A percentile compares a stretch with the other conserved stretches of the same genome.
Evolutionary conservation across 2,329 filamentous ascomycete species (phyloP).

Genomic region (Hyphodiscus sp.): DNA sequence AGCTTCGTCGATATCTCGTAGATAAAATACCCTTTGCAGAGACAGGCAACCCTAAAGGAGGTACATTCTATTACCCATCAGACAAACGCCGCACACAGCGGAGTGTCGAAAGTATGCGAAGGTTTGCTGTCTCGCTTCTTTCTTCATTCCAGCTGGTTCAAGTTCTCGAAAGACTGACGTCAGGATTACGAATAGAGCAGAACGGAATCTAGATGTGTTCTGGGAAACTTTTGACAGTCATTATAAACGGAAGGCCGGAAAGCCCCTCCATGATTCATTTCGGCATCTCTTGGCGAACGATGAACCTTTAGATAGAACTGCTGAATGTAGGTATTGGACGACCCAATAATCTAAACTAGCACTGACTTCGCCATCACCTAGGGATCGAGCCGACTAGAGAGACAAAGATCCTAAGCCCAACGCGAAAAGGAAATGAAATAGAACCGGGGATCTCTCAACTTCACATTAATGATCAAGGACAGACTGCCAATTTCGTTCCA

Average conservation of each 20-base stretch:
- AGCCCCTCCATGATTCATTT: conserved; percentile 10
- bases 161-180: no score
- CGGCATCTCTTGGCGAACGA: conserved; percentile 24
- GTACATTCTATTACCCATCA: conserved; percentile 36
- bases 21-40: not conserved
- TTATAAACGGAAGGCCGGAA: conserved; percentile 7
- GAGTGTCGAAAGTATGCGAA: conserved; percentile 38
- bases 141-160: no score
- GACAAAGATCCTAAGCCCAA: no score
- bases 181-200: conserved; percentile 29
- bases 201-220: conserved; percentile 36
- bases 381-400: not conserved
- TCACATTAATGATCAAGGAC: not conserved
- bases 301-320: conserved; percentile 40
- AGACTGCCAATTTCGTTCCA: not conserved
- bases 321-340: conserved; percentile 32
- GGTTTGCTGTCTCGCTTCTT: not conserved
- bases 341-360: not conserved
- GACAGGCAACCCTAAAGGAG: conserved; percentile 9
- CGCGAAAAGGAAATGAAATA: not conserved
- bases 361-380: conserved; percentile 20
- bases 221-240: conserved; percentile 34
- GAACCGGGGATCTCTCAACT: not conserved
- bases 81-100: conserved; percentile 40
- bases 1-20: not conserved